phyloP scores from a whole-genome alignment of 768 basidiomycete species.

The Lentinula guzmanii region DNA sequence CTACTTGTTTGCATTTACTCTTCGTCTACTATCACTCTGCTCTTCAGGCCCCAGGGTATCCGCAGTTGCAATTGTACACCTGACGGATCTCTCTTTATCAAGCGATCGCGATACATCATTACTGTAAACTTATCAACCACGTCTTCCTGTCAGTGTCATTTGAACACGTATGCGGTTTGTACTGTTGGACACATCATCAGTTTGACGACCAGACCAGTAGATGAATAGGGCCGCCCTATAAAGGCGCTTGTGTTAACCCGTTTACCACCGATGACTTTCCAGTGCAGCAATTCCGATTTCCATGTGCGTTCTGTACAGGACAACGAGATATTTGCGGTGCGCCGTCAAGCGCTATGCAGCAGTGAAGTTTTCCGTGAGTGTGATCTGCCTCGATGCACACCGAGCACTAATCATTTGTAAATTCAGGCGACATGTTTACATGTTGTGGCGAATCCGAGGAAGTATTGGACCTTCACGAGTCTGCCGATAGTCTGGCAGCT shows the following conservation, averaged over 20 bases:
- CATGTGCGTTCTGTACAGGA: conserved; percentile 49
- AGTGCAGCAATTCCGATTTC: conserved; percentile 49
- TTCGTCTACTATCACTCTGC: not conserved
- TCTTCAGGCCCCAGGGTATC: conserved; percentile 3
- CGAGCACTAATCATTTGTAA: not conserved
- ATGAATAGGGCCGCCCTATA: not conserved
- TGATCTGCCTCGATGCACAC: not conserved
- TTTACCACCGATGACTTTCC: conserved; percentile 23
- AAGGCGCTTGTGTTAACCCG: not conserved
- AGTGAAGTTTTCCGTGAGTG: conserved; percentile 63
- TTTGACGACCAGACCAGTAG: not conserved
- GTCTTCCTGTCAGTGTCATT: conserved; percentile 11
- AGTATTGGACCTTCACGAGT: conserved; percentile 51
- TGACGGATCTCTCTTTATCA: not conserved
- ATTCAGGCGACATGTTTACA: conserved; percentile 61
- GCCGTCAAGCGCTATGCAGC: conserved; percentile 38
- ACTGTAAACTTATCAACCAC: conserved; percentile 6
- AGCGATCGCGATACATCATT: conserved; percentile 3
- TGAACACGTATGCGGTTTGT: not conserved
- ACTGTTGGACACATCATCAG: not conserved
- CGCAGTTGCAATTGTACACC: conserved; percentile 2
- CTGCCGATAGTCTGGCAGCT: conserved; percentile 36
- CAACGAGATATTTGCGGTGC: conserved; percentile 42
- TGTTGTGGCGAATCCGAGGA: conserved; percentile 39
- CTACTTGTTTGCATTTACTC: conserved; percentile 12